phyloP scores from a whole-genome alignment of 345 rosid genomes.

The Arabidopsis suecica region DNA sequence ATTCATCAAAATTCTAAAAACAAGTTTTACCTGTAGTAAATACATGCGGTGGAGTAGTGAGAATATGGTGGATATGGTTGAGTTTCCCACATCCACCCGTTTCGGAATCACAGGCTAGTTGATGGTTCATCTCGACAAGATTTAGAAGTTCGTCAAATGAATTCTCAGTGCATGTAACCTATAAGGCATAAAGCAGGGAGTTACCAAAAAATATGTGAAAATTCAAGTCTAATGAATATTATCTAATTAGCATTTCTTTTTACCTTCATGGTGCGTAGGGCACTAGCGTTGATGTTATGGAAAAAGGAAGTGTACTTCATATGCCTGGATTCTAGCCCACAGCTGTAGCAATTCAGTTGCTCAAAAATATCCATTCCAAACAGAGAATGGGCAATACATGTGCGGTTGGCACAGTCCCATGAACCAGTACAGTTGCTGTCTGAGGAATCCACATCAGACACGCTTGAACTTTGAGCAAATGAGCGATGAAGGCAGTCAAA shows the following conservation, averaged over 20 bases:
- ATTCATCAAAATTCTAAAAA: not conserved
- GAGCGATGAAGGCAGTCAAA: conserved; percentile 93
- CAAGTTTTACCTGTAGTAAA: conserved; percentile 76
- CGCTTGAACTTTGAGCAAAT: conserved; percentile 60
- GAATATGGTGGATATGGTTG: conserved; percentile 80
- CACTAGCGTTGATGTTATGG: conserved; percentile 92
- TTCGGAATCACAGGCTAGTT: conserved; percentile 85
- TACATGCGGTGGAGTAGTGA: conserved; percentile 75
- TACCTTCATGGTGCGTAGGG: conserved; percentile 92
- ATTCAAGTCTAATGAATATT: not conserved
- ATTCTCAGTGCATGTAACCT: conserved; percentile 76
- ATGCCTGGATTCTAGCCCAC: conserved; percentile 87
- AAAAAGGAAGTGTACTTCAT: conserved; percentile 90
- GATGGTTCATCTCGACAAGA: conserved; percentile 90
- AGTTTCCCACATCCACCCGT: conserved; percentile 87
- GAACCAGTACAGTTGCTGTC: conserved; percentile 67
- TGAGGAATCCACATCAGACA: conserved; percentile 67
- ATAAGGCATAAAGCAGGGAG: conserved; percentile 32
- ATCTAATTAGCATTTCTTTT: not conserved
- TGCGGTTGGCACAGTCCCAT: conserved; percentile 78
- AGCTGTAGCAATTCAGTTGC: conserved; percentile 76
- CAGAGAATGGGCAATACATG: conserved; percentile 83
- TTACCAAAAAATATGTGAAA: not conserved
- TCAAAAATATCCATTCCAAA: conserved; percentile 93
- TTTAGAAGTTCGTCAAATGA: conserved; percentile 79